Evolutionary conservation across 2,329 filamentous ascomycete genomes (phyloP).

Genomic region (Coniochaeta prunicola): DNA sequence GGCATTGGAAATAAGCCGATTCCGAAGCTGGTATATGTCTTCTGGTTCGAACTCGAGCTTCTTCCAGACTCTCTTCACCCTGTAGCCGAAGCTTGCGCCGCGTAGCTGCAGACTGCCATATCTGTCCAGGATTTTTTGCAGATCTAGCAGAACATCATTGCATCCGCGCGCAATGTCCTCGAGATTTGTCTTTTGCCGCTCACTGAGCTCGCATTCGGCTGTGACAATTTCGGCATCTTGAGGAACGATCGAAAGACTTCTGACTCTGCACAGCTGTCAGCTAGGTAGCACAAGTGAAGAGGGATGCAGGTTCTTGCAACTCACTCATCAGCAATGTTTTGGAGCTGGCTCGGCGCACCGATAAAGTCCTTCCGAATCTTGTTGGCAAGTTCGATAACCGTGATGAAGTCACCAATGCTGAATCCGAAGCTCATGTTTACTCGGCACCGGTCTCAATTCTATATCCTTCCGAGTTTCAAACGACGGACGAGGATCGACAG

Average conservation of each 20-base stretch:
- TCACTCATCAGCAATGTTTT: not conserved
- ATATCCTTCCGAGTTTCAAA: no score
- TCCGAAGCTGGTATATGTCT: not conserved
- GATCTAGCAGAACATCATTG: not conserved
- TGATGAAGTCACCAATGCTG: not conserved
- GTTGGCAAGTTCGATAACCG: not conserved
- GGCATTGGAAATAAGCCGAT: not conserved
- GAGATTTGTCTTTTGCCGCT: not conserved
- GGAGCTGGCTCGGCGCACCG: not conserved
- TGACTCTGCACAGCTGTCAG: not conserved
- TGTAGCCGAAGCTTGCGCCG: not conserved
- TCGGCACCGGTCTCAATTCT: not conserved
- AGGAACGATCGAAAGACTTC: not conserved
- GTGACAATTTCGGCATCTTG: not conserved
- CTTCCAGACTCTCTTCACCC: not conserved
- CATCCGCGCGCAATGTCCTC: not conserved
- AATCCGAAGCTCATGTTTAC: constrained; percentile 1
- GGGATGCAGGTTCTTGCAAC: not conserved
- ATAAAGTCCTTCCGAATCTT: not conserved
- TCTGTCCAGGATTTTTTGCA: not conserved
- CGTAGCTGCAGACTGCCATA: not conserved
- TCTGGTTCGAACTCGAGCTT: not conserved
- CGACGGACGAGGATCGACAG: no score
- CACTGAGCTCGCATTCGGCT: not conserved
- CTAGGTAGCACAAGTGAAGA: not conserved